phyloP scores from a whole-genome alignment of 768 basidiomycete genomes.

The Tubosaeta brunneosetosa region DNA sequence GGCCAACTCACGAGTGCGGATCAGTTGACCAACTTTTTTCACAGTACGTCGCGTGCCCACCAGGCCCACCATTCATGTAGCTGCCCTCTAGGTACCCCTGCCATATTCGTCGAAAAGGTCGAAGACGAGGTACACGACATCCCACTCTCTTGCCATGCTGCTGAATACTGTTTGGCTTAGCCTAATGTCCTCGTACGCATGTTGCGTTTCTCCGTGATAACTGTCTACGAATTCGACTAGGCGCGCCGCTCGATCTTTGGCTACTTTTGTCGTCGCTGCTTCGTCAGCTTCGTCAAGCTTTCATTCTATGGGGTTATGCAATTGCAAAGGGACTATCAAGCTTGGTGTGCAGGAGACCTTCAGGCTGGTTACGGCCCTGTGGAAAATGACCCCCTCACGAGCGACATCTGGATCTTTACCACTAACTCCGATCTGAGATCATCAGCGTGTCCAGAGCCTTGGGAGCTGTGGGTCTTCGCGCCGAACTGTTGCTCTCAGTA shows the following conservation, averaged over 20 bases:
- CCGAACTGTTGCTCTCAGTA: background rate
- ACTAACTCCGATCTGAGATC: constrained; percentile 60
- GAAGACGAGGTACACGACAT: constrained; percentile 46
- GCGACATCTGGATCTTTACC: constrained; percentile 50
- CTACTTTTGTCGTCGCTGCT: constrained; percentile 75
- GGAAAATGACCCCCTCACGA: constrained; percentile 51
- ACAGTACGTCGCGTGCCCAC: constrained; percentile 20
- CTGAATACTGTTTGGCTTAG: constrained; percentile 16
- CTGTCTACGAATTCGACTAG: constrained; percentile 33
- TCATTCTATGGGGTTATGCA: constrained; percentile 69
- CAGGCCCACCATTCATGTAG: background rate
- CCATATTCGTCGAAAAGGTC: constrained; percentile 54
- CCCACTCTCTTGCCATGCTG: background rate
- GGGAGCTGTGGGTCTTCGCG: constrained; percentile 46
- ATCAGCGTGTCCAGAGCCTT: constrained; percentile 60
- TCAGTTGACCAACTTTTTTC: constrained; percentile 60
- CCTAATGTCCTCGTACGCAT: constrained; percentile 24
- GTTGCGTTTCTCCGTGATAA: constrained; percentile 10
- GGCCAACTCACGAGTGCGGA: constrained; percentile 50
- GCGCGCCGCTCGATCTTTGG: constrained; percentile 75
- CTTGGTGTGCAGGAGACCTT: constrained; percentile 52
- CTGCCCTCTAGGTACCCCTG: constrained; percentile 42
- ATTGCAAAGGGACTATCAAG: constrained; percentile 61
- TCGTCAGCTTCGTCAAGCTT: constrained; percentile 68
- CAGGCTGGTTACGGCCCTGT: constrained; percentile 46